Evolutionary conservation across 331 rosid genomes (phyloP).

Genomic region (Saraca asoca): DNA sequence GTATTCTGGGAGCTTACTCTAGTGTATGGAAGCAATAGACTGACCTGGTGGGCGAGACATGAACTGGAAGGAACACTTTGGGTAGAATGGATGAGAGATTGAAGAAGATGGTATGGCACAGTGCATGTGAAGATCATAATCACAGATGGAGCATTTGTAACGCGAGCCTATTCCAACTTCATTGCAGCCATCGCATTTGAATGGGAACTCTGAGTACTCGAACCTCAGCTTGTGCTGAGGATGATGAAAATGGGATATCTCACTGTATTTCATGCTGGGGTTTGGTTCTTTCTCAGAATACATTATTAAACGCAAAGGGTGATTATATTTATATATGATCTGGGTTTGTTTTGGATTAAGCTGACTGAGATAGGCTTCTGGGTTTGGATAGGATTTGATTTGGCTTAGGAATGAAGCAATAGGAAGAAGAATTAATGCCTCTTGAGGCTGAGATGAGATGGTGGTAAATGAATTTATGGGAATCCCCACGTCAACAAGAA

Average conservation of each 20-base stretch:
- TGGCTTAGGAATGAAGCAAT: constrained; percentile 74
- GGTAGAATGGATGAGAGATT: constrained; percentile 77
- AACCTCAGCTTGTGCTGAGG: constrained; percentile 78
- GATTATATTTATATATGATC: constrained; percentile 25
- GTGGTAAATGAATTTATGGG: constrained; percentile 49
- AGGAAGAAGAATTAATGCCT: constrained; percentile 53
- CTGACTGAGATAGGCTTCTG: constrained; percentile 7
- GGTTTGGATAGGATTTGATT: background rate
- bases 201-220: constrained; percentile 71
- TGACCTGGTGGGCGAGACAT: constrained; percentile 54
- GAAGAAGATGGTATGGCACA: constrained; percentile 69
- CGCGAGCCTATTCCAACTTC: constrained; percentile 84
- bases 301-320: constrained; percentile 1
- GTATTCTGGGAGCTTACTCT: too few species aligned
- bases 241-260: constrained; percentile 80
- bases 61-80: constrained; percentile 82
- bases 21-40: too few species aligned
- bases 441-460: constrained; percentile 19
- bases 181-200: constrained; percentile 98
- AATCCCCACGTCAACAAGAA: constrained; percentile 51
- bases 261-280: constrained; percentile 65
- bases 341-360: constrained; percentile 17
- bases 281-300: constrained; percentile 10
- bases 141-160: constrained; percentile 73
- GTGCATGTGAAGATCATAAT: constrained; percentile 85